Conservation (phyloP, 768 basidiomycete species). For the Tylopilus plumbeoviolaceoides region DNA sequence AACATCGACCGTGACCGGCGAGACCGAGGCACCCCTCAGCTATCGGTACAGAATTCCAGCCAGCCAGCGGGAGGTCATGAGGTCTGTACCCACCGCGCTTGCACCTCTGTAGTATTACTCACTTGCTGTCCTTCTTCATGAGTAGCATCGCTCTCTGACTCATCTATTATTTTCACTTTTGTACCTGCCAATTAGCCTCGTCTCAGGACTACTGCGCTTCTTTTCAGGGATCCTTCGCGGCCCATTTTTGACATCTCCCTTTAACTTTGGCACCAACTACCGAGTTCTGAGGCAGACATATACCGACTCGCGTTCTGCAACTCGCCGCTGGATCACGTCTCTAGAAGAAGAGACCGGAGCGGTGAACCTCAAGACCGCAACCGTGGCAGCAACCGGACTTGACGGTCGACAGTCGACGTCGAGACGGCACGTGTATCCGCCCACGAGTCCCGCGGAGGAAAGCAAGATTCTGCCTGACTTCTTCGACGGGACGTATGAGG, state of each 20-base stretch:
- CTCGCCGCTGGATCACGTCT: conserved; percentile 73
- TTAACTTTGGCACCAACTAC: conserved; percentile 42
- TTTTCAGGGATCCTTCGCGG: conserved; percentile 64
- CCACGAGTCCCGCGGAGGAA: conserved; percentile 30
- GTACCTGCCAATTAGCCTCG: conserved; percentile 54
- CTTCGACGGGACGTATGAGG: conserved; percentile 75
- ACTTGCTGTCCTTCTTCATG: background rate
- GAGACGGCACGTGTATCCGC: conserved; percentile 27
- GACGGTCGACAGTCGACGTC: conserved; percentile 45
- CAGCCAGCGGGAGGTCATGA: background rate
- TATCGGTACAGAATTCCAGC: background rate
- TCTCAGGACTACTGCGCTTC: conserved; percentile 47
- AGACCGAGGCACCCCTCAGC: background rate
- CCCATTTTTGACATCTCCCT: conserved; percentile 56
- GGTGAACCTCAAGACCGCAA: conserved; percentile 44
- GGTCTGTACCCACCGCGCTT: background rate
- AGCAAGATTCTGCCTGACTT: conserved; percentile 73
- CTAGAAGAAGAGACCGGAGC: conserved; percentile 87
- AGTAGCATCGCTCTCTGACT: conserved; percentile 6
- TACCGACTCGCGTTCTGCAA: conserved; percentile 46
- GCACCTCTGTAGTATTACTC: background rate
- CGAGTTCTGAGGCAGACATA: conserved; percentile 35
- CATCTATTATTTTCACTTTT: conserved; percentile 36
- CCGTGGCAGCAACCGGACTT: conserved; percentile 35
- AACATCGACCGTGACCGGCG: background rate